A percentile compares a stretch with the other conserved stretches of the same genome.
Evolutionary conservation across 164 flowering plant genomes (phyloP).

Genomic region (Vitis rotundifolia): DNA sequence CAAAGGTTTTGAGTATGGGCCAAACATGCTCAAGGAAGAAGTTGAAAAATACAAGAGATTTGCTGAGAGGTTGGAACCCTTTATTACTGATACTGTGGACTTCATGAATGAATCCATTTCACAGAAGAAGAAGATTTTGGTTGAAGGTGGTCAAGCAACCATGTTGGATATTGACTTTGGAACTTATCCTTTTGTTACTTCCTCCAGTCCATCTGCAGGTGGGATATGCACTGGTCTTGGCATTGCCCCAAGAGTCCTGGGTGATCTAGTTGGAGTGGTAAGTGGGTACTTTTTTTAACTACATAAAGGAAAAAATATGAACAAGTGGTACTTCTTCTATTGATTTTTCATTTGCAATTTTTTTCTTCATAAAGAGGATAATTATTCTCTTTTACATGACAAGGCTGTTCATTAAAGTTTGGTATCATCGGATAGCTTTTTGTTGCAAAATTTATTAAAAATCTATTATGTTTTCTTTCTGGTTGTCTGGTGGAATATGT

Average conservation of each 20-base stretch:
- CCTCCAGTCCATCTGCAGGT: slow-evolving; percentile 98
- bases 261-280: slow-evolving; percentile 95
- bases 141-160: slow-evolving; percentile 99
- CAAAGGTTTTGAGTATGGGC: slow-evolving; percentile 57
- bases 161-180: slow-evolving; percentile 99
- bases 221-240: slow-evolving; percentile 99
- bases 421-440: no score
- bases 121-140: slow-evolving; percentile 77
- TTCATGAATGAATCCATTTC: slow-evolving; percentile 75
- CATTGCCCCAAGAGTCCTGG: slow-evolving; percentile 83
- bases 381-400: no score
- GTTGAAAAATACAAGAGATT: slow-evolving; percentile 78
- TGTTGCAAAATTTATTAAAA: no score
- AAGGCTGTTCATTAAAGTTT: no score
- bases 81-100: slow-evolving; percentile 82
- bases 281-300: slow-evolving; percentile 17
- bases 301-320: no score
- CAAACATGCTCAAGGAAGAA: slow-evolving; percentile 77
- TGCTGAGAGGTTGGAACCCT: slow-evolving; percentile 92
- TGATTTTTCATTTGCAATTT: no score
- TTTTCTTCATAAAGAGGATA: no score
- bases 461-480: no score
- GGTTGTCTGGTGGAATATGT: no score
- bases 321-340: no score
- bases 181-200: slow-evolving; percentile 95